Evolutionary conservation across 352 stramenopile genomes (phyloP).

Genomic region (Salisapilia sapeloensis): DNA sequence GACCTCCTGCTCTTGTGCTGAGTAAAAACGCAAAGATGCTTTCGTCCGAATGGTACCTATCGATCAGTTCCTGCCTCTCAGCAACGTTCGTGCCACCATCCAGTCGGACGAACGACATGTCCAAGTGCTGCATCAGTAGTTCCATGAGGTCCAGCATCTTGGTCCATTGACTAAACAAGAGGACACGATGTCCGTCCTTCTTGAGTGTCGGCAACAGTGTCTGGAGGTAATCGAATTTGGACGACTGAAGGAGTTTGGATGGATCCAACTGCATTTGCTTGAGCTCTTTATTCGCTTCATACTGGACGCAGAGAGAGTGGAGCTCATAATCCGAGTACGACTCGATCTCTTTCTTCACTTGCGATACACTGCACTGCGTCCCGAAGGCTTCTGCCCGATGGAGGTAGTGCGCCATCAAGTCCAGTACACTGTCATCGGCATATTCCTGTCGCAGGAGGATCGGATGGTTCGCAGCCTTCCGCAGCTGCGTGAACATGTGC

Average conservation of each 20-base stretch:
- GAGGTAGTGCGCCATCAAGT: constrained; percentile 66
- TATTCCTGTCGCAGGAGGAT: constrained; percentile 84
- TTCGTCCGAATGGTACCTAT: constrained; percentile 80
- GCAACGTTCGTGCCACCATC: constrained; percentile 63
- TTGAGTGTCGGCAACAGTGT: constrained; percentile 77
- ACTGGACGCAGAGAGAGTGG: constrained; percentile 86
- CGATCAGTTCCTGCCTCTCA: constrained; percentile 64
- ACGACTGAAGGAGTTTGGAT: constrained; percentile 82
- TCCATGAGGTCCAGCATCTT: constrained; percentile 90
- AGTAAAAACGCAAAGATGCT: constrained; percentile 94
- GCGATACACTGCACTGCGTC: constrained; percentile 55
- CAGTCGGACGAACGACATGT: constrained; percentile 60
- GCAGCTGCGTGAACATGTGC: constrained; percentile 89
- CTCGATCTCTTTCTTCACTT: constrained; percentile 87
- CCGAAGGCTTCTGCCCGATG: constrained; percentile 73
- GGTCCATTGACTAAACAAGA: constrained; percentile 97
- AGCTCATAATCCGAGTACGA: constrained; percentile 93
- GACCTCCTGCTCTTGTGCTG: constrained; percentile 91
- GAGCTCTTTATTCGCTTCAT: constrained; percentile 64
- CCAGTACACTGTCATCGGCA: constrained; percentile 46
- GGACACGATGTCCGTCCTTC: constrained; percentile 81
- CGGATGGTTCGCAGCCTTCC: constrained; percentile 96
- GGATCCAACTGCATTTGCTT: constrained; percentile 70
- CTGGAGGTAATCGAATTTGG: constrained; percentile 89
- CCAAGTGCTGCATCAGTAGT: constrained; percentile 58